A percentile compares a stretch with the other conserved stretches of the same genome.
These are phyloP conservation scores for Nigrospora sphaerica DNA, from an alignment of 2,329 filamentous ascomycete species.

Conservation along the genomic window DNA sequence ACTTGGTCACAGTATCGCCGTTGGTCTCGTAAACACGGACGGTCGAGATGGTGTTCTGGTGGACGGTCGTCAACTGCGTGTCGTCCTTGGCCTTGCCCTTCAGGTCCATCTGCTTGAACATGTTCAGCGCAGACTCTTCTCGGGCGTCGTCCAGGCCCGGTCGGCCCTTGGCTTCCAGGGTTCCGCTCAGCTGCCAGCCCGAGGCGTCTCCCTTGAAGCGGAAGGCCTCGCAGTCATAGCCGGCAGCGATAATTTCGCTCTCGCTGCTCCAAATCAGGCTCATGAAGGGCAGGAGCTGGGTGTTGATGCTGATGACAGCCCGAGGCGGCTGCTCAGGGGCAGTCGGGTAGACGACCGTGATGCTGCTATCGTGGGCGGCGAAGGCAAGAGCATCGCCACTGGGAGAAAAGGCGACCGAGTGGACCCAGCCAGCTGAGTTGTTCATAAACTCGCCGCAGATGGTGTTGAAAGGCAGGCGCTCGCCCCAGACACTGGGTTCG, in stretches of 20 bases:
- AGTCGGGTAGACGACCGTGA: conserved; percentile 92
- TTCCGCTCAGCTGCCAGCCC: conserved; percentile 80
- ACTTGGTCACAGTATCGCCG: conserved; percentile 62
- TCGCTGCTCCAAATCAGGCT: conserved; percentile 89
- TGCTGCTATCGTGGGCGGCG: conserved; percentile 88
- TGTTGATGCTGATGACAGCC: conserved; percentile 85
- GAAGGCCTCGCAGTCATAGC: conserved; percentile 86
- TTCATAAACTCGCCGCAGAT: conserved; percentile 96
- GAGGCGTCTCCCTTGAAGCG: conserved; percentile 71
- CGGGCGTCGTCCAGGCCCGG: conserved; percentile 54
- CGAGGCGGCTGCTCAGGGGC: conserved; percentile 84
- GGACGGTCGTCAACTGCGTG: conserved; percentile 87
- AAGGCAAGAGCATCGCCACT: conserved; percentile 91
- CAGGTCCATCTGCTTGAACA: conserved; percentile 98
- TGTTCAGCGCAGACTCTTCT: conserved; percentile 92
- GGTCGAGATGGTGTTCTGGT: conserved; percentile 93
- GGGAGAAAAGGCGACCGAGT: conserved; percentile 87
- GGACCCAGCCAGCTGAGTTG: conserved; percentile 94
- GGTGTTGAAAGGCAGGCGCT: conserved; percentile 94
- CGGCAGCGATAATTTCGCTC: conserved; percentile 88
- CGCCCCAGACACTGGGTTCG: conserved; percentile 85
- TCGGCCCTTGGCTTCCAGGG: conserved; percentile 67
- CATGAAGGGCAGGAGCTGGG: conserved; percentile 86
- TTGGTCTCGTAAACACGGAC: conserved; percentile 68
- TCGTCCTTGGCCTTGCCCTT: conserved; percentile 90